phyloP scores from a whole-genome alignment of 305 asterid genomes.

The Solanum aculeatissimum region DNA sequence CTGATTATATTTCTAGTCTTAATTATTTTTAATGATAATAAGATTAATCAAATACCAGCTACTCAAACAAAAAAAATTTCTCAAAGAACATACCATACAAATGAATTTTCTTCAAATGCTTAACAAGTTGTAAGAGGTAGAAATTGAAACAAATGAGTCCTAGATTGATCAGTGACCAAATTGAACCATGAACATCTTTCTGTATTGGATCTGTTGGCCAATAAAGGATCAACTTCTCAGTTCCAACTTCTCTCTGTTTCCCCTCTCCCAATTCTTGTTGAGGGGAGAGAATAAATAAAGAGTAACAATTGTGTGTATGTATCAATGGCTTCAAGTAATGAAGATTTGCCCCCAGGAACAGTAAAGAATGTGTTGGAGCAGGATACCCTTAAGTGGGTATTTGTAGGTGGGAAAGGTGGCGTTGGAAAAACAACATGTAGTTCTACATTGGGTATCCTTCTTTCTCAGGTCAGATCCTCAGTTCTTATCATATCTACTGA shows the following conservation, averaged over 20 bases:
- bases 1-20: too few species aligned
- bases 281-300: background rate
- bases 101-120: too few species aligned
- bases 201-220: background rate
- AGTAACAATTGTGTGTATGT: background rate
- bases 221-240: background rate
- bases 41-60: too few species aligned
- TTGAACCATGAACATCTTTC: background rate
- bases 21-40: too few species aligned
- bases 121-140: background rate
- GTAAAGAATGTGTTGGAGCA: conserved; percentile 48
- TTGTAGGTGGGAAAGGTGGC: conserved; percentile 77
- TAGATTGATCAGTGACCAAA: background rate
- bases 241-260: background rate
- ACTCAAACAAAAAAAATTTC: too few species aligned
- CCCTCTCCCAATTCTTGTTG: background rate
- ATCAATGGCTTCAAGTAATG: background rate
- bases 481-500: conserved; percentile 92
- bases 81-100: too few species aligned
- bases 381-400: conserved; percentile 57
- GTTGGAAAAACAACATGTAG: conserved; percentile 73
- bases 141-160: background rate
- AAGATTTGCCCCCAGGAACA: conserved; percentile 46
- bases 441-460: conserved; percentile 39
- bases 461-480: conserved; percentile 44